Percentiles rank a stretch among this genome's conserved stretches.
These are phyloP conservation scores for Didymella pinodella DNA, from an alignment of 2,329 filamentous ascomycete genomes.

Conservation along the genomic window DNA sequence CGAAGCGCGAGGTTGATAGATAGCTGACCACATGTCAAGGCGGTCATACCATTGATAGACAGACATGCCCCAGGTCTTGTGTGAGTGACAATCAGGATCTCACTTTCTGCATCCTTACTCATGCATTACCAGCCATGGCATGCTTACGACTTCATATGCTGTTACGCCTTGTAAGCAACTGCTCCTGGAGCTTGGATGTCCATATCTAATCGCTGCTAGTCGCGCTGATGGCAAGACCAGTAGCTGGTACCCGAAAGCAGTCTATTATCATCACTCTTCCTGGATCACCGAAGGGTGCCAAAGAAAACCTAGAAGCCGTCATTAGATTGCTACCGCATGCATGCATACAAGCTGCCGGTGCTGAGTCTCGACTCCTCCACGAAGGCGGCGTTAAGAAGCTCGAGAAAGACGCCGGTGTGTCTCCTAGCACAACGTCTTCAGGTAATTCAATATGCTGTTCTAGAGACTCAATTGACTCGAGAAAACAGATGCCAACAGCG, in stretches of 20 bases:
- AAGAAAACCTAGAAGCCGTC: slow-evolving; percentile 88
- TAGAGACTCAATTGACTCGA: not conserved
- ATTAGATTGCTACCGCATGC: slow-evolving; percentile 93
- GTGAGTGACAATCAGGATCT: slow-evolving; percentile 51
- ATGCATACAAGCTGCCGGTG: slow-evolving; percentile 86
- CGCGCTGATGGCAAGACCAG: slow-evolving; percentile 94
- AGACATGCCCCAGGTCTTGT: slow-evolving; percentile 88
- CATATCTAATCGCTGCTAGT: slow-evolving; percentile 63
- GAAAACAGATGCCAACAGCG: slow-evolving; percentile 32
- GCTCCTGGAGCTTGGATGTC: not conserved
- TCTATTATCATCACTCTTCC: slow-evolving; percentile 88
- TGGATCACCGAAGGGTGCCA: slow-evolving; percentile 93
- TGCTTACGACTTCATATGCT: slow-evolving; percentile 83
- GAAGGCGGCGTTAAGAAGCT: slow-evolving; percentile 81
- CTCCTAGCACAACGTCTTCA: slow-evolving; percentile 26
- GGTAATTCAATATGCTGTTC: slow-evolving; percentile 21
- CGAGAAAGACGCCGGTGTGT: slow-evolving; percentile 77
- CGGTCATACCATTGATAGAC: slow-evolving; percentile 79
- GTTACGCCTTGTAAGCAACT: slow-evolving; percentile 83
- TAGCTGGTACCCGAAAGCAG: slow-evolving; percentile 83
- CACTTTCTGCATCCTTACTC: slow-evolving; percentile 13
- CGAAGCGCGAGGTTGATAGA: not conserved
- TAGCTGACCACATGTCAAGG: slow-evolving; percentile 58
- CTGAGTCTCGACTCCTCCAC: slow-evolving; percentile 81
- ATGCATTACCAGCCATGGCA: slow-evolving; percentile 71